A percentile compares a stretch with the other conserved stretches of the same genome.
phyloP scores from a whole-genome alignment of 1,284 basidiomycete species.

The Amylostereum areolatum region DNA sequence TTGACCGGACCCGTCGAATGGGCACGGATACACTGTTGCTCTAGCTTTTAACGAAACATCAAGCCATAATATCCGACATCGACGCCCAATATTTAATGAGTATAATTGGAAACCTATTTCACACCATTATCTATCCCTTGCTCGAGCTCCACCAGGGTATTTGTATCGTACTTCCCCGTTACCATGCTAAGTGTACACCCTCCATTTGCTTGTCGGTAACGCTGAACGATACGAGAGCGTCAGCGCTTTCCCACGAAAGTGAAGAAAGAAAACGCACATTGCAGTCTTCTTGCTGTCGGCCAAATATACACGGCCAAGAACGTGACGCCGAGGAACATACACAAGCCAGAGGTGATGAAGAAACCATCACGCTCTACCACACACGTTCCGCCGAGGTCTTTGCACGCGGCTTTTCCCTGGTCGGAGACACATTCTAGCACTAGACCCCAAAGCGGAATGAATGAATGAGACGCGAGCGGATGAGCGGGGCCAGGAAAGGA shows the following conservation, averaged over 20 bases:
- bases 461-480: too few species aligned
- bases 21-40: too few species aligned
- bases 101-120: too few species aligned
- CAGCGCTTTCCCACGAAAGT: background rate
- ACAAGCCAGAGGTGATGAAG: conserved; percentile 80
- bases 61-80: too few species aligned
- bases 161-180: too few species aligned
- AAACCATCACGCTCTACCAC: conserved; percentile 87
- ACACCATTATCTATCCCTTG: too few species aligned
- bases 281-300: conserved; percentile 80
- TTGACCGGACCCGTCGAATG: background rate
- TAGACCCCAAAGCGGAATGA: conserved; percentile 20
- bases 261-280: conserved; percentile 53
- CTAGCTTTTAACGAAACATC: too few species aligned
- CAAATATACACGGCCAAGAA: conserved; percentile 76
- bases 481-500: background rate
- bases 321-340: conserved; percentile 69
- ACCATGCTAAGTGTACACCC: conserved; percentile 29
- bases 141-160: too few species aligned
- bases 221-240: conserved; percentile 27
- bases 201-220: conserved; percentile 57
- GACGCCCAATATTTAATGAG: too few species aligned
- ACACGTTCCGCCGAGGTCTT: conserved; percentile 75
- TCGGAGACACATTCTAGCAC: conserved; percentile 88
- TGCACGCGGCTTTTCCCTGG: conserved; percentile 78